phyloP scores from a whole-genome alignment of 345 rosid genomes.

The Heritiera littoralis region DNA sequence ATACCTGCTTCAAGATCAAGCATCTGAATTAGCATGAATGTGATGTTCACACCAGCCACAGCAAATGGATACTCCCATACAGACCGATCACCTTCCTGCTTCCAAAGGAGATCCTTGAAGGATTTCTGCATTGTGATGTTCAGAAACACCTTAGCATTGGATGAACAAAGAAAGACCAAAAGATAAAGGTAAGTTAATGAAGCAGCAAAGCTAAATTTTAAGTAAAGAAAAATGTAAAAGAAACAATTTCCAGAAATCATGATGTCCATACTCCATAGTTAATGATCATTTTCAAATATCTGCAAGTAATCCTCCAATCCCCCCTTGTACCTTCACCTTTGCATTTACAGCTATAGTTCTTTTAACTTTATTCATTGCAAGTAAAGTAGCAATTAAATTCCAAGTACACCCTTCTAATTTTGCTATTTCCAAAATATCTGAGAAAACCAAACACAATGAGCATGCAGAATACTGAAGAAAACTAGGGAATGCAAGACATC shows the following conservation, averaged over 20 bases:
- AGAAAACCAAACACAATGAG: not conserved
- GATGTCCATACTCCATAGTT: not conserved
- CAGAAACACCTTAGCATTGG: not conserved
- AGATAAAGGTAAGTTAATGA: not conserved
- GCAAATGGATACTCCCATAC: constrained; percentile 99
- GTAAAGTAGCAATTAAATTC: too few relatives aligned
- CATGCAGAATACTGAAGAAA: not conserved
- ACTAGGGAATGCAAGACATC: not conserved
- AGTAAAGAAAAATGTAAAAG: not conserved
- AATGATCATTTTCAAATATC: not conserved
- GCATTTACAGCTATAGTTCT: too few relatives aligned
- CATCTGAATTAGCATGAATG: constrained; percentile 99
- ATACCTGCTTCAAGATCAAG: constrained; percentile 99
- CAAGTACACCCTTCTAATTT: not conserved
- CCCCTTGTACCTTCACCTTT: too few relatives aligned
- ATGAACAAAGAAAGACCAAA: not conserved
- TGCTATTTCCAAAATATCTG: not conserved
- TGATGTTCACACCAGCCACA: constrained; percentile 96
- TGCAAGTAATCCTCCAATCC: not conserved
- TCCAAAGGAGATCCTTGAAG: constrained; percentile 86
- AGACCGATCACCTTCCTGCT: constrained; percentile 89
- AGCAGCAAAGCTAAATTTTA: not conserved
- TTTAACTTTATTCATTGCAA: too few relatives aligned
- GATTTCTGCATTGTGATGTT: constrained; percentile 57
- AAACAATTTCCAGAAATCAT: not conserved